A percentile compares a stretch with the other conserved stretches of the same genome.
Evolutionary conservation across 129 eudicot species (phyloP).

Genomic region (Saposhnikovia divaricata): DNA sequence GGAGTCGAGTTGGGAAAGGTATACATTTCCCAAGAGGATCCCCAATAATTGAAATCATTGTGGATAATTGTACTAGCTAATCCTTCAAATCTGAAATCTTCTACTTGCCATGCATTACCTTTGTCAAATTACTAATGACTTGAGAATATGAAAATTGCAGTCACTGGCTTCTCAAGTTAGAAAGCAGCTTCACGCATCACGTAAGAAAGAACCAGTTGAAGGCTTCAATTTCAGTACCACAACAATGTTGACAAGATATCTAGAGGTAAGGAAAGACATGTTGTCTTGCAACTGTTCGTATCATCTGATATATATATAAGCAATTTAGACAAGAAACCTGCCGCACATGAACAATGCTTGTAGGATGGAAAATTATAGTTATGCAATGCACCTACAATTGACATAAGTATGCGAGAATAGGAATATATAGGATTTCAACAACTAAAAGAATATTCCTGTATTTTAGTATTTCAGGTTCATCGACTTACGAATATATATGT

Average conservation of each 20-base stretch:
- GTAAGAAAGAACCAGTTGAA: constrained; percentile 73
- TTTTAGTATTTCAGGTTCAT: background rate
- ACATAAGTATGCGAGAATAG: background rate
- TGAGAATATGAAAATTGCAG: constrained; percentile 27
- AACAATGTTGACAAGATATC: constrained; percentile 55
- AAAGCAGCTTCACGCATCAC: constrained; percentile 94
- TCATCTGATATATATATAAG: background rate
- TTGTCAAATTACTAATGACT: background rate
- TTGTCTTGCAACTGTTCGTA: background rate
- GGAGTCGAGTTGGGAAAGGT: constrained; percentile 99
- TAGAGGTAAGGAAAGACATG: constrained; percentile 41
- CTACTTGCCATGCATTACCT: background rate
- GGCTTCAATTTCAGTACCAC: constrained; percentile 95
- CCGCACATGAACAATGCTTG: background rate
- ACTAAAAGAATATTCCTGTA: background rate
- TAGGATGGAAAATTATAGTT: background rate
- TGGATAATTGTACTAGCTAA: background rate
- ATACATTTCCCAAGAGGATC: constrained; percentile 6
- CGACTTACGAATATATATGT: background rate
- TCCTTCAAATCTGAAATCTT: background rate
- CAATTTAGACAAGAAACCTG: background rate
- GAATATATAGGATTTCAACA: background rate
- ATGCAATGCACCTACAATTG: background rate
- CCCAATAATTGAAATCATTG: too few relatives aligned
- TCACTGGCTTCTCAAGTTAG: constrained; percentile 87